Base-by-base conservation (phyloP, 2,329 filamentous ascomycete species). In the Hypoxylon sp. region DNA sequence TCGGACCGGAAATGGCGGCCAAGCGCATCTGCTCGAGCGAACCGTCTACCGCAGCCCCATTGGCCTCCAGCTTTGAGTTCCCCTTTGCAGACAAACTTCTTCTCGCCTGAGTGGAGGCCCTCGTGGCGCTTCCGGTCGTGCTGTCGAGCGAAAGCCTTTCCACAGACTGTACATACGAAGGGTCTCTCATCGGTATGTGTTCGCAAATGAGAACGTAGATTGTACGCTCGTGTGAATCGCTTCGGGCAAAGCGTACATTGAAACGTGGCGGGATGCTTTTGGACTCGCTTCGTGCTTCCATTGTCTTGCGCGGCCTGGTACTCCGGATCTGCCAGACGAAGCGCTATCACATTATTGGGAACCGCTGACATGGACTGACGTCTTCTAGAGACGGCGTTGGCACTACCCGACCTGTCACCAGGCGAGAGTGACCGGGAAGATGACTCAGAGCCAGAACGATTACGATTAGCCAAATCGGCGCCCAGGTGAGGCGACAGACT, bases 101-200 rank as follows among this genome's bases (percentile, higher is more conserved):
- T 99, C 81, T 99, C 96, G 42, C 96, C 96, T 0, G 93, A 96
- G 75, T 99, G 96, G 42, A 99, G 82, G 38, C 95, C 94, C 80
- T 99, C 96, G 78, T 99, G 96, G 38, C 96, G 91, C 80, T 99
- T 99, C 46, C 96, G 91, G 77, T 99, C 96, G 76, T 99, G 96
- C 76, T 99, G 96, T 24, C 96, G 91, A 4, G 96, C 96, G 80
- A 99, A 99, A 0, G 96, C 96, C 79, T 99, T 99, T 54, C 93
- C 93, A 72, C 96, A 99, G 7, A 98, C 93, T 0, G 93, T 97
- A 76, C 96, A 99, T 2, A 98, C 95, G 74, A 98, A 99, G 0
- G 96, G 96, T 49, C 96, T 88, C 82, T 99, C 96, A 74, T 99
- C 96, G 0, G 96, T 99, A 76, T 99, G 96, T 0, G 96, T 99